Evolutionary conservation across 129 eudicot species (phyloP), one percentile per base, ranked within the genome.

Genomic region (Artemisia argyi): DNA sequence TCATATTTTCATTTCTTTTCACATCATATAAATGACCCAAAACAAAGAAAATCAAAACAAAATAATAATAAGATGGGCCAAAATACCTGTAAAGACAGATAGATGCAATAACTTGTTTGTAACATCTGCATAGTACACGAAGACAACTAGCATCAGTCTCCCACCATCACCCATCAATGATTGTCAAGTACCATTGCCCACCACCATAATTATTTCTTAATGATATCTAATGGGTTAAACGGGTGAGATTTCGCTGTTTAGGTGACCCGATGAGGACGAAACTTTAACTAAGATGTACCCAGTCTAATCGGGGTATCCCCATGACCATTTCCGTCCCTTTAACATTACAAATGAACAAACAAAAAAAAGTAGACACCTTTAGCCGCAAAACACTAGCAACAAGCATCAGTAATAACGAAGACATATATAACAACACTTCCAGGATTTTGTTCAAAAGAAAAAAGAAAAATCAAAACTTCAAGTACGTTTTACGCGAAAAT

Each of bases 81-180:
- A 77, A 18, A 69, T 26, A 61, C 26, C 75, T 59, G 61, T 60
- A 59, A 67, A 66, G 78, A 24, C 79, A 65, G 46, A 24, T 24
- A 74, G 46, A 24, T 56, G 65, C 72, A 64, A 69, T 75, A 69
- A 75, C 49, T 80, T 28, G 58, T 64, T 69, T 80, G 78, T 20
- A 51, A 68, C 73, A 44, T 1, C 69, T 70, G 73, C 78, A 73
- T 72, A 71, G 49, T 73, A 74, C 75, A 62, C 61, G n/a, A 44
- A 64, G 48, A 69, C 76, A 80, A 68, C 80, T 69, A 65, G 54
- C 66, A 39, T 16, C 81, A 39, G 10, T 39, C 11, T 39, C 46
- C 46, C 46, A 39, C 44, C 11, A 7, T 39, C 46, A 7, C 50
- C 65, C 78, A 76, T 65, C 66, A 76, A 72, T 52, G 74, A 81